Evolutionary conservation across 2,329 filamentous ascomycete species (phyloP), one percentile per base, ranked within the genome.

Genomic region (Gaeumannomyces tritici): DNA sequence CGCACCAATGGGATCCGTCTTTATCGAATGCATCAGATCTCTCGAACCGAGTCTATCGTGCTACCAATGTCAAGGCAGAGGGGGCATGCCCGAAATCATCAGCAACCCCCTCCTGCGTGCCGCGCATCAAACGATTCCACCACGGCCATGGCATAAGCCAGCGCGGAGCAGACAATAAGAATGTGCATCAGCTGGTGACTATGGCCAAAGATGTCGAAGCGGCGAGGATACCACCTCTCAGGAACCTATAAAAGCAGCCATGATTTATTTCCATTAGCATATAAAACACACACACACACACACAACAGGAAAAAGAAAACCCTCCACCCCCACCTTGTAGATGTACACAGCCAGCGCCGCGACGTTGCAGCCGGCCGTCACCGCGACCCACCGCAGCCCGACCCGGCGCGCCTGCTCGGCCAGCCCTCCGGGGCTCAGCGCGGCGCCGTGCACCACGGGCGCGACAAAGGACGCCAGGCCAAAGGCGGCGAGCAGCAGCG

Each of bases 171-270:
- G 24, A 81, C 68, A 18, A 81, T 78, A 64, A 76, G 71, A 2
- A 80, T 64, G 63, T 83, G 79, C 70, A 83, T 77, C 27, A 80
- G 67, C 68, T 82, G 77, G 67, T 82, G 79, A 62, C 76, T 79
- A 1, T 76, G 73, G 1, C 79, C 79, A 26, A 77, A 70, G 1
- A 81, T 67, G 63, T 82, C 79, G 60, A 80, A 81, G 3, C 62
- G 70, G 18, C 72, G 70, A 3, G 75, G 77, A 55, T 69, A 75
- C 71, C 74, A 77, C 59, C 70, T 70, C 65, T 81, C 79, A 0
- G 79, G 79, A 18, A 80, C 70, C 75, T 78, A 12, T 8, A 12
- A 11, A 33, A 12, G 31, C 8, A 59, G 13, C n/a, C 2, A 9
- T 7, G 6, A 24, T 21, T 2, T 15, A 13, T 13, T 35, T 12